Conservation (phyloP, 108 stramenopile species). For the Cyclotella baltica region DNA sequence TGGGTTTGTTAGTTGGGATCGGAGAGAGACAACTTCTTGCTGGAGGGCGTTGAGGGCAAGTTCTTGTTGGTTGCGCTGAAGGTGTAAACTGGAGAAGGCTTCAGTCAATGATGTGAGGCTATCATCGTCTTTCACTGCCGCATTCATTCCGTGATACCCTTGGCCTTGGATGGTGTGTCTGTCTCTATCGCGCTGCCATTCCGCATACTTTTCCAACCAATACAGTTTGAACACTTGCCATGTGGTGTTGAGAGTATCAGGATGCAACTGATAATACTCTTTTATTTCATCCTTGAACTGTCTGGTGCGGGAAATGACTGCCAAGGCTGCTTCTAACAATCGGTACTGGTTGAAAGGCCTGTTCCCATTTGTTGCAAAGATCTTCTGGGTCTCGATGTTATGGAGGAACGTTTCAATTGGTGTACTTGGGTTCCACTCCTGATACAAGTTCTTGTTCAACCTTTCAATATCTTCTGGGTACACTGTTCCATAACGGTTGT, state of each 20-base stretch:
- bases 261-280: neutral
- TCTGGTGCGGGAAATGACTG: neutral
- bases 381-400: neutral
- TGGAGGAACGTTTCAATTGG: neutral
- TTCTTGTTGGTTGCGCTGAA: constrained; percentile 1
- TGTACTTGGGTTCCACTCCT: neutral
- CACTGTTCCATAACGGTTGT: neutral
- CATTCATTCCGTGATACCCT: neutral
- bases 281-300: neutral
- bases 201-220: neutral
- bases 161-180: neutral
- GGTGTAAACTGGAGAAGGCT: neutral
- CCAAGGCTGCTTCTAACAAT: neutral
- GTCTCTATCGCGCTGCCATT: neutral
- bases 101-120: neutral
- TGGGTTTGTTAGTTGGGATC: neutral
- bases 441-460: neutral
- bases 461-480: neutral
- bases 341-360: neutral
- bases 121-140: neutral
- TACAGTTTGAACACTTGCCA: neutral
- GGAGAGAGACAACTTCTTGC: neutral
- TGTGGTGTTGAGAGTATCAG: neutral
- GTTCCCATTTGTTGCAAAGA: neutral
- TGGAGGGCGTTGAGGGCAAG: neutral